Base-by-base conservation (phyloP, 2,329 filamentous ascomycete genomes). In the Calonectria pseudoturangicola region DNA sequence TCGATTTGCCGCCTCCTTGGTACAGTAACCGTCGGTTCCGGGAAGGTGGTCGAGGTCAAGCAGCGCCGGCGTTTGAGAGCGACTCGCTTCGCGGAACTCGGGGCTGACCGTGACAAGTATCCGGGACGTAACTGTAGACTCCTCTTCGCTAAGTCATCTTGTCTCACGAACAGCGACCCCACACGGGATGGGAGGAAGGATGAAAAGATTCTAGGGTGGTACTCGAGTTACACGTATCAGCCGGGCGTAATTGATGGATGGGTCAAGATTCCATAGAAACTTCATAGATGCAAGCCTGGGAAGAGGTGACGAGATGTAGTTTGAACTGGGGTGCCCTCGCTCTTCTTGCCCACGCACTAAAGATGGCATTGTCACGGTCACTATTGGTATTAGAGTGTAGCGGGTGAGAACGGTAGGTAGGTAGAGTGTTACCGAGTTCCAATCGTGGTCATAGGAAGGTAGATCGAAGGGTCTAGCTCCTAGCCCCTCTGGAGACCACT, bases 31-130 rank as follows among this genome's bases (percentile, higher is more conserved):
- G 43, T 66, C 45, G 69, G 56, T 50, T 68, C 69, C 64, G 58
- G 25, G 48, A 71, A 48, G 36, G 30, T 39, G 69, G 64, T 68
- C 33, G 56, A 63, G 47, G 45, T 56, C 56, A 21, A 63, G 47
- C 47, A 47, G 64, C 39, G 69, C 69, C 64, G 47, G 58, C 30
- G 69, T 71, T 71, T 67, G 69, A 71, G 64, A 51, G 48, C 6
- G 54, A 48, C 51, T 68, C 58, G 64, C 65, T 65, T 65, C 65
- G 45, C 41, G 18, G 33, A 41, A 41, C 54, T 39, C 7, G 54
- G 54, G 36, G 33, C 54, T 27, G 33, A 18, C 33, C 6, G 10
- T 60, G 18, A 15, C 33, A 18, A 41, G n/a, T 60, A 41, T 41
- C 39, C 54, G 33, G 54, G n/a, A 60, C 21, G 33, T 12, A 41